Base-by-base conservation (phyloP, 176 grass and related monocot species). In the Carex scoparia region DNA sequence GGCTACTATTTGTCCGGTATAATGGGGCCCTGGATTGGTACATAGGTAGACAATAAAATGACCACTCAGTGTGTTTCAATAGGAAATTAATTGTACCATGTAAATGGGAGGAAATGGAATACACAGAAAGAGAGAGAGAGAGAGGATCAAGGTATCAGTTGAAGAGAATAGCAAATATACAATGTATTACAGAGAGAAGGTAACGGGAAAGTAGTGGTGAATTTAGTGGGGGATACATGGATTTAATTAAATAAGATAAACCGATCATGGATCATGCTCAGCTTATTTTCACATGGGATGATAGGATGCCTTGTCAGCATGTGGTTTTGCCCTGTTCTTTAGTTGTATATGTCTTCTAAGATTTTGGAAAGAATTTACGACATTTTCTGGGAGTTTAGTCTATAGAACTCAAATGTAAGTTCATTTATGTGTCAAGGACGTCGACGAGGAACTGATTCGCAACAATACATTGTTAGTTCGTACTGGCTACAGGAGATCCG, bases 191-290 rank as follows among this genome's bases (percentile, higher is more conserved):
- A 48, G 60, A 44, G 60, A 44, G 9, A 65, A 38, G 27, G 16
- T 14, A 56, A 35, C 33, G 11, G 13, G 51, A 3, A 23, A 5
- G 84, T 33, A 51, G 80, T 81, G 81, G 62, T n/a, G 27, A 81
- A 54, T 63, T 18, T 76, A 63, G 55, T 16, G 13, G 85, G 74
- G 85, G 66, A 76, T 58, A 89, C 77, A 79, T 78, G 85, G 87
- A 19, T 78, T 61, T 10, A 44, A 87, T 61, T 10, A 44, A 87
- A 84, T 37, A 87, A 81, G 85, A 85, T 56, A 42, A 62, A 53
- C 10, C 10, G 60, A 82, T 28, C 19, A 51, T 32, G 23, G n/a
- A 23, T 76, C 72, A 55, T 55, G 74, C 10, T 57, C 49, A 30
- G 12, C 49, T 77, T 55, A 12, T 77, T 77, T 77, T 57, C 74